These are phyloP conservation scores for Acidomyces sp. DNA, from an alignment of 495 filamentous ascomycete species.

Conservation along the genomic window DNA sequence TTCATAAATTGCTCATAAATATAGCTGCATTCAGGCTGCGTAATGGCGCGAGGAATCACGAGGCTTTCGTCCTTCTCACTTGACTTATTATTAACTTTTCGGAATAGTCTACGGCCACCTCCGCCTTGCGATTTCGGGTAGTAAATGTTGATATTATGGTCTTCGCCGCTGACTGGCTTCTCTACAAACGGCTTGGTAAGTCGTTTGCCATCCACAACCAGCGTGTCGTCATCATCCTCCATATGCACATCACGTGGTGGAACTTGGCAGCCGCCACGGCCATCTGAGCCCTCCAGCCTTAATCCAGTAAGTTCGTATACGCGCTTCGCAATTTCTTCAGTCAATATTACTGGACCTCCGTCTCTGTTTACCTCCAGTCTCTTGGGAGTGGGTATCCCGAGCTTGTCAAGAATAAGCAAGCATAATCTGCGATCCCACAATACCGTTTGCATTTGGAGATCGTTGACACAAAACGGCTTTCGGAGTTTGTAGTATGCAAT, in stretches of 20 bases:
- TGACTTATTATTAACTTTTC: constrained; percentile 96
- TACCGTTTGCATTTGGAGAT: constrained; percentile 94
- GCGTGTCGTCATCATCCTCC: constrained; percentile 71
- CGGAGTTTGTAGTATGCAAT: constrained; percentile 84
- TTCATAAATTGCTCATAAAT: constrained; percentile 95
- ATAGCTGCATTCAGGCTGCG: constrained; percentile 66
- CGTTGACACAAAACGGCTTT: constrained; percentile 94
- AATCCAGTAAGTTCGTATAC: constrained; percentile 70
- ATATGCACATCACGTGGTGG: constrained; percentile 57
- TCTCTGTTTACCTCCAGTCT: constrained; percentile 90
- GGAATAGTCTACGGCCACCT: constrained; percentile 81
- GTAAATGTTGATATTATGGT: constrained; percentile 98
- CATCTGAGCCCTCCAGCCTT: constrained; percentile 58
- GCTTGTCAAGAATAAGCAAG: constrained; percentile 70
- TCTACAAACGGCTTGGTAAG: constrained; percentile 94
- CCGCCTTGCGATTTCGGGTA: constrained; percentile 74
- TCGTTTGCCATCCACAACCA: constrained; percentile 69
- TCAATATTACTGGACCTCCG: constrained; percentile 70
- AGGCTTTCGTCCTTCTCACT: constrained; percentile 77
- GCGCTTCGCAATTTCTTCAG: constrained; percentile 61
- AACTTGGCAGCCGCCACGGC: constrained; percentile 48
- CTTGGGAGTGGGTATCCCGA: constrained; percentile 76
- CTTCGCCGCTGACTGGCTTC: constrained; percentile 94
- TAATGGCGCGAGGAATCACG: constrained; percentile 61
- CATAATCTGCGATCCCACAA: constrained; percentile 92